These are phyloP conservation scores for Coniochaeta ligniaria DNA, from an alignment of 2,329 filamentous ascomycete genomes.

Conservation along the genomic window DNA sequence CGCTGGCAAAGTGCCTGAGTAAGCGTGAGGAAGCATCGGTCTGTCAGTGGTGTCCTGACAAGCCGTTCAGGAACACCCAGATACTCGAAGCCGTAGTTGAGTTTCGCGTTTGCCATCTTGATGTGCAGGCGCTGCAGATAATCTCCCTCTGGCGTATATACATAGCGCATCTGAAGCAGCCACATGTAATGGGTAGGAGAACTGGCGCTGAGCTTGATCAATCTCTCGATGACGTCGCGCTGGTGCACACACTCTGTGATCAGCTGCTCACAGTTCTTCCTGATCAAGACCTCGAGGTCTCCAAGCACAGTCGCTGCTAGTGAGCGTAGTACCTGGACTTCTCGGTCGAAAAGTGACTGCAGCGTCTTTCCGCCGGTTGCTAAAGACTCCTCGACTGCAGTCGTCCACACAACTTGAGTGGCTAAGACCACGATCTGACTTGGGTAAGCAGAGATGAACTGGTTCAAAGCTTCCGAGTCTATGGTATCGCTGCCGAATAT, in stretches of 20 bases:
- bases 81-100: constrained; percentile 97
- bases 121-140: constrained; percentile 76
- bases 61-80: constrained; percentile 93
- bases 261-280: constrained; percentile 96
- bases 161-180: constrained; percentile 95
- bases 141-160: constrained; percentile 77
- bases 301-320: constrained; percentile 85
- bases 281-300: constrained; percentile 76
- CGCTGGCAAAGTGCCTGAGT: constrained; percentile 93
- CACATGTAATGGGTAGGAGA: constrained; percentile 80
- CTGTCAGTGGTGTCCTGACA: constrained; percentile 91
- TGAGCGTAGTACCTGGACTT: constrained; percentile 77
- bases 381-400: constrained; percentile 72
- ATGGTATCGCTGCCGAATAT: constrained; percentile 68
- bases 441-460: constrained; percentile 79
- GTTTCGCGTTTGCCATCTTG: constrained; percentile 92
- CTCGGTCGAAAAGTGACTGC: constrained; percentile 66
- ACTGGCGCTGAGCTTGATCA: constrained; percentile 67
- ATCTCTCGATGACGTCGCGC: constrained; percentile 83
- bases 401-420: constrained; percentile 91
- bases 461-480: constrained; percentile 61
- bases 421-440: constrained; percentile 94
- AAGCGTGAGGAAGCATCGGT: constrained; percentile 95
- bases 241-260: constrained; percentile 99
- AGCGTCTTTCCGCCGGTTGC: constrained; percentile 60